These are phyloP conservation scores for Fusarium tricinctum DNA, from an alignment of 2,329 filamentous ascomycete genomes.

Conservation along the genomic window DNA sequence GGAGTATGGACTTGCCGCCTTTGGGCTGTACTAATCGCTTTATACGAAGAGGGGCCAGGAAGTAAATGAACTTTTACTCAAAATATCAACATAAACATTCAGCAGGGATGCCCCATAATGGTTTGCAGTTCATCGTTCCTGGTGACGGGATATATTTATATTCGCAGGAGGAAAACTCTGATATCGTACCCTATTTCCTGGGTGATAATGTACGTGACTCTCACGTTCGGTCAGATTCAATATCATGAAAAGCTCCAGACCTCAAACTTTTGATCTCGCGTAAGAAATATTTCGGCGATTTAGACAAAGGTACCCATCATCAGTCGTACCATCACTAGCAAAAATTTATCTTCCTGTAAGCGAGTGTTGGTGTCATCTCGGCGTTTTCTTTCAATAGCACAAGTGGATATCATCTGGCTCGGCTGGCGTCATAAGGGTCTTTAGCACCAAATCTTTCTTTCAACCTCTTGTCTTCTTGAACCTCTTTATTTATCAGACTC, in stretches of 20 bases:
- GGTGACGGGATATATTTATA: too few relatives aligned
- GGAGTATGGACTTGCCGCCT: too few relatives aligned
- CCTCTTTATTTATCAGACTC: not conserved
- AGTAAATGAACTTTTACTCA: too few relatives aligned
- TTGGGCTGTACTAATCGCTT: too few relatives aligned
- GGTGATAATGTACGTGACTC: too few relatives aligned
- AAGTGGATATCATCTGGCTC: constrained; percentile 36
- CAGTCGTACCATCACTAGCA: not conserved
- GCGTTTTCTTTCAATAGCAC: constrained; percentile 15
- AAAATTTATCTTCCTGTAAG: constrained; percentile 4
- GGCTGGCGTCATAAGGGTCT: constrained; percentile 38
- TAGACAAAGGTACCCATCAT: not conserved
- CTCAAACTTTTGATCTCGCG: not conserved
- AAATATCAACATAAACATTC: too few relatives aligned
- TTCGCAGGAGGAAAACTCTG: too few relatives aligned
- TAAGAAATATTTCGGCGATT: not conserved
- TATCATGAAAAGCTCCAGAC: not conserved
- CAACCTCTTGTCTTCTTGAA: constrained; percentile 10
- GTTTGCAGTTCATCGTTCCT: too few relatives aligned
- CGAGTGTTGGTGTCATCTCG: constrained; percentile 18
- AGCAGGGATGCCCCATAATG: too few relatives aligned
- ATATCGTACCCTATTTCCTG: too few relatives aligned
- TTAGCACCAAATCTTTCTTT: constrained; percentile 35
- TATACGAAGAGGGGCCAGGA: too few relatives aligned
- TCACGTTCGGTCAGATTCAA: too few relatives aligned